These are phyloP conservation scores for Tubosaeta sp. DNA, from an alignment of 768 basidiomycete genomes.

Conservation along the genomic window DNA sequence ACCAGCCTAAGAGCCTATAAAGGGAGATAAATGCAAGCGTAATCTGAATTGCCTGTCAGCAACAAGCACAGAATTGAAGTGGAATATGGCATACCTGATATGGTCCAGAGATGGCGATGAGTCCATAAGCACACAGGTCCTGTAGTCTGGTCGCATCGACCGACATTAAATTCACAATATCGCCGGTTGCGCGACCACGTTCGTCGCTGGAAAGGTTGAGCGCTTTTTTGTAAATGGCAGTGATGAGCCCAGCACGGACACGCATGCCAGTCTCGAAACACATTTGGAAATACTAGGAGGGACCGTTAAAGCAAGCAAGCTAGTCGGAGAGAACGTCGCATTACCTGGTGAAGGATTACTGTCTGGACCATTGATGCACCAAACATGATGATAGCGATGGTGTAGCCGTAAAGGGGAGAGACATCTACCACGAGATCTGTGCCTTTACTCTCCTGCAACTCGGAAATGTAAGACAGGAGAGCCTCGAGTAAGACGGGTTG, in stretches of 20 bases:
- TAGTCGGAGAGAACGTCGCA: not conserved
- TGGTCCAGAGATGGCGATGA: slow-evolving; percentile 83
- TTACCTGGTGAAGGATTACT: slow-evolving; percentile 72
- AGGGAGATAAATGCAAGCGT: slow-evolving; percentile 85
- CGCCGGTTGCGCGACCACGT: slow-evolving; percentile 75
- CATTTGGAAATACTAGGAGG: slow-evolving; percentile 73
- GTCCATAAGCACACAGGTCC: slow-evolving; percentile 76
- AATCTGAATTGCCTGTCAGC: slow-evolving; percentile 44
- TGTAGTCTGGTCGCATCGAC: slow-evolving; percentile 79
- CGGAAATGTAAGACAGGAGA: slow-evolving; percentile 76
- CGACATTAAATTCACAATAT: slow-evolving; percentile 93
- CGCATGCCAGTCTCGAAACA: slow-evolving; percentile 88
- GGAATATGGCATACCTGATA: slow-evolving; percentile 53
- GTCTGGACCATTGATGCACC: slow-evolving; percentile 72
- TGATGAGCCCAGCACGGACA: slow-evolving; percentile 85
- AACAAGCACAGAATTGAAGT: too few relatives aligned
- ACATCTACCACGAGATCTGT: slow-evolving; percentile 21
- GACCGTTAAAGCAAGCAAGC: not conserved
- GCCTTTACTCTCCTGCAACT: slow-evolving; percentile 54
- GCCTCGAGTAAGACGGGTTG: slow-evolving; percentile 86
- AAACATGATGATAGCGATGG: slow-evolving; percentile 79
- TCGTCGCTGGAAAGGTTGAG: slow-evolving; percentile 85
- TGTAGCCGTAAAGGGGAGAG: slow-evolving; percentile 62
- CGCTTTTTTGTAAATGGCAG: slow-evolving; percentile 81
- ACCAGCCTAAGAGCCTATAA: slow-evolving; percentile 78